Conservation (phyloP, 2,329 filamentous ascomycete genomes). For the Apiospora saccharicola region DNA sequence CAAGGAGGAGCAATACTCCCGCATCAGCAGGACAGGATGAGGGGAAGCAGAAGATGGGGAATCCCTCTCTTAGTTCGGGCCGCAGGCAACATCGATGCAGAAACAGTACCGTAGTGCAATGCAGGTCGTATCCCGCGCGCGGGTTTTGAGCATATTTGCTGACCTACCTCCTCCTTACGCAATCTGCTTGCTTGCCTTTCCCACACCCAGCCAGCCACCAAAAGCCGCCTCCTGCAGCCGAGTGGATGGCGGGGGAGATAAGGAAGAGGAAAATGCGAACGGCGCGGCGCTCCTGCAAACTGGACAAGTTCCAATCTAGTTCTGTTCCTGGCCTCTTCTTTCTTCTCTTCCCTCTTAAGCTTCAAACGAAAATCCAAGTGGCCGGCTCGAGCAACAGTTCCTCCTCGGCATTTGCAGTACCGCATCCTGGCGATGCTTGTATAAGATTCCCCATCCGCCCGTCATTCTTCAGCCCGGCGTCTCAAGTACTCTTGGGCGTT, state of each 20-base stretch:
- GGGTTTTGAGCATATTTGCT: neutral
- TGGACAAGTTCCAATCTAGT: neutral
- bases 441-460: neutral
- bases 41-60: neutral
- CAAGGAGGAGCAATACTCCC: neutral
- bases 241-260: neutral
- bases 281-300: neutral
- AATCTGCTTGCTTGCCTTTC: neutral
- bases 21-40: neutral
- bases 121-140: neutral
- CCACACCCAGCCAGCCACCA: neutral
- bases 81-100: neutral
- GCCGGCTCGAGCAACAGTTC: neutral
- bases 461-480: neutral
- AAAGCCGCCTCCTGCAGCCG: neutral
- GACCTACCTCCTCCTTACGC: neutral
- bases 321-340: neutral
- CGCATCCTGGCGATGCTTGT: neutral
- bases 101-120: neutral
- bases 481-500: constrained; percentile 3
- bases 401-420: neutral
- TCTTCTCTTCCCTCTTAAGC: neutral
- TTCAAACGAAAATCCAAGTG: constrained; percentile 1
- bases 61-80: constrained; percentile 10
- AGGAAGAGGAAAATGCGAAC: neutral